Conservation (phyloP, 1,139 yeast species). For the Pichia sorboxylosa region DNA sequence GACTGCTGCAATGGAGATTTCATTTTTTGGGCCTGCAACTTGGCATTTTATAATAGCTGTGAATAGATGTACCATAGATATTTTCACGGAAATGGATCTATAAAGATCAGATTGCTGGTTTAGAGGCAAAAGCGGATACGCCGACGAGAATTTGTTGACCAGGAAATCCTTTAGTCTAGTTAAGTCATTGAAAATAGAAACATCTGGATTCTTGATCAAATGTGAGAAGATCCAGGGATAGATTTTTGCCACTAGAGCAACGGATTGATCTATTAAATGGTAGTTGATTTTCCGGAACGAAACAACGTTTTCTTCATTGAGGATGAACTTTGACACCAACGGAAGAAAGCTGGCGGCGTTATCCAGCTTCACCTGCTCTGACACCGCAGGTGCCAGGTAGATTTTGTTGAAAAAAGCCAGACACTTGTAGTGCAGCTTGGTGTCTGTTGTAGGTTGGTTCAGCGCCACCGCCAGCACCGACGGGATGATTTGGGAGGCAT, state of each 20-base stretch:
- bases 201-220: constrained; percentile 15
- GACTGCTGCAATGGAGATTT: constrained; percentile 49
- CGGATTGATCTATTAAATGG: constrained; percentile 15
- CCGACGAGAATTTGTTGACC: constrained; percentile 27
- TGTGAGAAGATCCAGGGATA: constrained; percentile 18
- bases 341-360: too few species aligned
- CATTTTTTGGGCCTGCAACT: constrained; percentile 29
- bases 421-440: constrained; percentile 15
- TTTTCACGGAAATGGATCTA: constrained; percentile 44
- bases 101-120: constrained; percentile 38
- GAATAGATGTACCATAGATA: constrained; percentile 63
- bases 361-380: too few species aligned
- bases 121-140: constrained; percentile 38
- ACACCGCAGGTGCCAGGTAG: too few species aligned
- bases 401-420: constrained; percentile 18
- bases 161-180: constrained; percentile 32
- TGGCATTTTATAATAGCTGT: constrained; percentile 64
- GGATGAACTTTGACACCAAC: constrained; percentile 15
- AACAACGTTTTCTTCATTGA: constrained; percentile 5
- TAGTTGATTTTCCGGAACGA: constrained; percentile 13
- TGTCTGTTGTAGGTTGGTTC: constrained; percentile 14
- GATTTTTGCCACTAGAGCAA: constrained; percentile 17
- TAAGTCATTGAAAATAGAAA: constrained; percentile 24
- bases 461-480: constrained; percentile 19
- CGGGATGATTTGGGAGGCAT: constrained; percentile 19